These are phyloP conservation scores for Coriaria nepalensis DNA, from an alignment of 306 rosid genomes.

Conservation along the genomic window DNA sequence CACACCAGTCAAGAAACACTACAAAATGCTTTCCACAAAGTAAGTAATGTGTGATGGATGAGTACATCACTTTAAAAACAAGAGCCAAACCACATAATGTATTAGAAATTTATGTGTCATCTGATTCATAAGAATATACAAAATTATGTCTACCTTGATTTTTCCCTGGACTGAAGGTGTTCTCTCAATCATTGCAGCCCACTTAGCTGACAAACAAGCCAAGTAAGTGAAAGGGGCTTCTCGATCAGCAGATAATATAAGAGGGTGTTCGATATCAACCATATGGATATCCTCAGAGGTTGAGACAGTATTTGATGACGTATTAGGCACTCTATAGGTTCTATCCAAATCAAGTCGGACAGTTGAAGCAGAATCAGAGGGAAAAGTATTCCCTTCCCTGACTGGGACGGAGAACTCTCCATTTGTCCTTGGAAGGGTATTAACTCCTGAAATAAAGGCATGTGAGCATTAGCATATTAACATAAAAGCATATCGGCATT, in stretches of 20 bases:
- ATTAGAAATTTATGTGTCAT: neutral
- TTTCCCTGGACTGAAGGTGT: conserved; percentile 45
- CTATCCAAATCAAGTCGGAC: conserved; percentile 22
- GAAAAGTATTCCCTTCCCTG: too few relatives aligned
- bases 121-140: neutral
- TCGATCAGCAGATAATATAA: conserved; percentile 30
- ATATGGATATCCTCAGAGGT: conserved; percentile 15
- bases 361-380: conserved; percentile 19
- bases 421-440: too few relatives aligned
- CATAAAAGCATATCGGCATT: too few relatives aligned
- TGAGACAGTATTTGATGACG: conserved; percentile 20
- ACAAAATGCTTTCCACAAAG: conserved; percentile 12
- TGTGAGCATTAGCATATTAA: too few relatives aligned
- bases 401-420: too few relatives aligned
- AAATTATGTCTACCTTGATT: conserved; percentile 45
- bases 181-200: conserved; percentile 40
- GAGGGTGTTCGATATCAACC: conserved; percentile 34
- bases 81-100: neutral
- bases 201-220: conserved; percentile 76
- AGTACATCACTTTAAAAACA: neutral
- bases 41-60: neutral
- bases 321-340: conserved; percentile 20
- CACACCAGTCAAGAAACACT: conserved; percentile 90
- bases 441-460: too few relatives aligned
- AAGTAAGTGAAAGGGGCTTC: conserved; percentile 74